Conservation (phyloP, 1,284 basidiomycete species). For the Cryptococcus sp. region DNA sequence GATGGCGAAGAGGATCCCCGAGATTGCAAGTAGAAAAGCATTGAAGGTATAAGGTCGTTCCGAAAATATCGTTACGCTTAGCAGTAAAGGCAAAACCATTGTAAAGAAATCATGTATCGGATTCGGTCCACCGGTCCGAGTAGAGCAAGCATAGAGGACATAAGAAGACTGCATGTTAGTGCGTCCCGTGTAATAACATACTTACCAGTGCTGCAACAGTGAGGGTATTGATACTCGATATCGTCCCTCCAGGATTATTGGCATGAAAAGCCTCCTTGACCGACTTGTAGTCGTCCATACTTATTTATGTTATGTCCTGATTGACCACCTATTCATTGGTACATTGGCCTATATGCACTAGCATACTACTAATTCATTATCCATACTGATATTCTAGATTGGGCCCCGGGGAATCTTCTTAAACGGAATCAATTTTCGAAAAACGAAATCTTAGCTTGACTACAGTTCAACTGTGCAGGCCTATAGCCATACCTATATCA, state of each 20-base stretch:
- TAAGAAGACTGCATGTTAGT: slow-evolving; percentile 59
- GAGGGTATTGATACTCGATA: slow-evolving; percentile 69
- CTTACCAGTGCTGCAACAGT: slow-evolving; percentile 69
- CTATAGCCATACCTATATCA: no score
- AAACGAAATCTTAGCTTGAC: no score
- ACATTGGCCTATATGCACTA: no score
- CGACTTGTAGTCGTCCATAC: slow-evolving; percentile 61
- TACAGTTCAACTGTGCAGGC: no score
- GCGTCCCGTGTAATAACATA: slow-evolving; percentile 2
- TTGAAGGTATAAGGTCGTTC: slow-evolving; percentile 57
- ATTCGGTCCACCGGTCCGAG: slow-evolving; percentile 33
- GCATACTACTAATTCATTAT: no score
- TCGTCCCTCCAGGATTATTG: slow-evolving; percentile 68
- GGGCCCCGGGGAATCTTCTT: no score
- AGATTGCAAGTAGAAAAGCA: slow-evolving; percentile 48
- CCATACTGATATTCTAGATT: no score
- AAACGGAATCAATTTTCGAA: no score
- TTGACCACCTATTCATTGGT: neutral
- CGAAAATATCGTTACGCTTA: slow-evolving; percentile 73
- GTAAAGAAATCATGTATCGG: slow-evolving; percentile 58
- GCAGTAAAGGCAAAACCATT: slow-evolving; percentile 68
- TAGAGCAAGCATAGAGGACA: slow-evolving; percentile 60
- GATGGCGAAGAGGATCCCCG: slow-evolving; percentile 1
- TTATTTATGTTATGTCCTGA: neutral
- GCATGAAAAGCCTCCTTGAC: slow-evolving; percentile 86